Evolutionary conservation across 495 filamentous ascomycete genomes (phyloP), one percentile per base, ranked within the genome.

Genomic region (Penicillium argentinense): DNA sequence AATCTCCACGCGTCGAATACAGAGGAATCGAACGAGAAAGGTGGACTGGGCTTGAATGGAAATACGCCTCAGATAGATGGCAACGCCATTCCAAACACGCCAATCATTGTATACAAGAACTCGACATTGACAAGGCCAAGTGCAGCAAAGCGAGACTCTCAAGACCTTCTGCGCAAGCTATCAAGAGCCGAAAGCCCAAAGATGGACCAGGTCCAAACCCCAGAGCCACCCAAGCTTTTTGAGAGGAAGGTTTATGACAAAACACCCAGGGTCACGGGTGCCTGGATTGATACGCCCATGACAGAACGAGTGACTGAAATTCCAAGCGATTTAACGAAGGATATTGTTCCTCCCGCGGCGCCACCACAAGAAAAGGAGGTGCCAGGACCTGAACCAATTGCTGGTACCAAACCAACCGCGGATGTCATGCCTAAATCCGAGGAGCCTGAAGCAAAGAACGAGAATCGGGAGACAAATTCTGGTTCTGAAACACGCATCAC

Each of bases 141-240:
- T 21, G 60, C 73, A 8, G 49, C 57, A 13, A 70, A 69, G 43
- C 73, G 79, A 39, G 86, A 88, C 53, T 87, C 87, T 1, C 77
- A 78, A 24, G 81, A 85, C 42, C 62, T 89, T 24, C 72, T 89
- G 47, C 78, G 78, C 38, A 78, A 73, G 41, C 70, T 91, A 5
- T 81, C 85, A 3, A 72, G 81, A 56, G 77, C 78, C 14, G 77
- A 83, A 16, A 86, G 77, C 53, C 69, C 62, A 13, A 63, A 51
- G 19, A 8, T 44, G 4, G 49, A 60, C 26, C 63, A 67, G 13
- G 42, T 49, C 9, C 53, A 61, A 17, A 59, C 60, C 17, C 63
- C 62, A 11, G 72, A 77, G 36, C 55, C 61, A 26, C 63, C 67
- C 25, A 83, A 76, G 44, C 73, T 82, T 1, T 61, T 60, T 14